A percentile compares a stretch with the other conserved stretches of the same genome.
These are phyloP conservation scores for Albugo candida DNA, from an alignment of 352 stramenopile genomes.

Conservation along the genomic window DNA sequence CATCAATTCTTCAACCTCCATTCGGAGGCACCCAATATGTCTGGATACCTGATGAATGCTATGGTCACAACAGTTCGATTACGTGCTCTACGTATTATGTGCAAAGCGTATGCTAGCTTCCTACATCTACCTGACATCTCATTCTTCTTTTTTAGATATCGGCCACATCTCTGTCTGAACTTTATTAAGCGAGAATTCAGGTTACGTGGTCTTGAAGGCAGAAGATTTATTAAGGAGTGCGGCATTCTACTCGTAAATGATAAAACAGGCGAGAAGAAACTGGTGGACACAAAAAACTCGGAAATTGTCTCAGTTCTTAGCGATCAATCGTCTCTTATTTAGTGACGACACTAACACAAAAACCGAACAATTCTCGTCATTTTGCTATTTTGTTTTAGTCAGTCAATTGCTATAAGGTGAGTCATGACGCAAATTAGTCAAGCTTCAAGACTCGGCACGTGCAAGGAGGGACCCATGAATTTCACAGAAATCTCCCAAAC, in stretches of 20 bases:
- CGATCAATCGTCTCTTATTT: conserved; percentile 70
- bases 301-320: conserved; percentile 71
- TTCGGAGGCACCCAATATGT: conserved; percentile 75
- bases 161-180: conserved; percentile 43
- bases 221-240: conserved; percentile 52
- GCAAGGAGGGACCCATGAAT: too few species aligned
- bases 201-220: conserved; percentile 44
- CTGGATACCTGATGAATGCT: conserved; percentile 77
- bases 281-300: conserved; percentile 64
- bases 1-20: conserved; percentile 80
- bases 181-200: conserved; percentile 58
- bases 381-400: too few species aligned
- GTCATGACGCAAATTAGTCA: too few species aligned
- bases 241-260: conserved; percentile 45
- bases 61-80: conserved; percentile 70
- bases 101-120: conserved; percentile 49
- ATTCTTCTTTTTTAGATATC: conserved; percentile 23
- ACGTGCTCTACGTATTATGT: conserved; percentile 63
- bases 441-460: too few species aligned
- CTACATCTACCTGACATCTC: conserved; percentile 7
- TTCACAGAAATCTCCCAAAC: too few species aligned
- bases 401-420: too few species aligned
- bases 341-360: conserved; percentile 3
- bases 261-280: conserved; percentile 17
- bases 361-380: too few species aligned